Base-by-base conservation (phyloP, 1,284 basidiomycete genomes). In the Ceratorhiza oryzae-sativae region DNA sequence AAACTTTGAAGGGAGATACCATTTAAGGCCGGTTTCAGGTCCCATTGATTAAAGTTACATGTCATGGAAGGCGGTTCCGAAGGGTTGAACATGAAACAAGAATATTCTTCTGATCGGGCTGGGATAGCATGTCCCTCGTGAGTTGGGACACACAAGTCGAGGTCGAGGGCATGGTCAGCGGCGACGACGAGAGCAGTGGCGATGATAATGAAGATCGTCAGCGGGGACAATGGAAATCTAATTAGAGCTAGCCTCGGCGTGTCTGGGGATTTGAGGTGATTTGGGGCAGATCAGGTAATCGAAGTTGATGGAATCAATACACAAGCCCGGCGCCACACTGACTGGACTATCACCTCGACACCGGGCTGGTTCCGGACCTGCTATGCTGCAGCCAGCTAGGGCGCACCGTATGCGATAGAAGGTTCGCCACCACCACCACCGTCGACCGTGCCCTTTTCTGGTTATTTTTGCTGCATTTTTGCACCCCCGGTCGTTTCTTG, bases 221-320 rank as follows among this genome's bases (percentile, higher is more conserved):
- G 20, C 20, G 34, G 13, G 56, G 20, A 59, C 56, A 41, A 59
- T 59, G 49, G 30, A 51, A 51, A 25, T 25, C 25, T 25, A 51
- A 51, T 51, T 51, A 18, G 25, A 51, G 49, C 49, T 51, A 51
- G 49, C 5, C 23, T n/a, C 12, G 4, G 49, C 9, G 49, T 5
- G 49, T 9, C 10, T 6, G 23, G 18, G 12, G 46, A 51, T 65
- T 65, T 65, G 62, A 61, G 46, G 41, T 61, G 34, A 65, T 41
- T 23, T 59, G 56, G 56, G 27, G 45, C 42, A 32, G 36, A 49
- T 51, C 46, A 48, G 32, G 42, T 63, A 65, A 65, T 59, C 56
- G 36, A 42, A 41, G 41, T 59, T 59, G 56, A 59, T 59, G 8
- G 3, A 55, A 59, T 65, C 62, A 34, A 51, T 65, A 13, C 25